A percentile compares a stretch with the other conserved stretches of the same genome.
These are phyloP conservation scores for Cicer bijugum DNA, from an alignment of 306 rosid species.

Conservation along the genomic window DNA sequence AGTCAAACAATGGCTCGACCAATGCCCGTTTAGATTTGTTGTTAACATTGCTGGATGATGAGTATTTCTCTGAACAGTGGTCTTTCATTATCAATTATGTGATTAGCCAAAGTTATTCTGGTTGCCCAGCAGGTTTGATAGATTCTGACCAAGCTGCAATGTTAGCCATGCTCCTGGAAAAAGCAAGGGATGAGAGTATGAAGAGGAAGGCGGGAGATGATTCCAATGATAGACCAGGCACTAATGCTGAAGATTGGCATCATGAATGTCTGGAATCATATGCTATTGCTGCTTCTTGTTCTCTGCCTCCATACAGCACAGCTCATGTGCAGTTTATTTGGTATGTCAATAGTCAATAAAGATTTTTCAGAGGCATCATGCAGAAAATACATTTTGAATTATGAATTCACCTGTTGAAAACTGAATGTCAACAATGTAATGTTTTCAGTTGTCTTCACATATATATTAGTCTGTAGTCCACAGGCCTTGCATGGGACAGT, in stretches of 20 bases:
- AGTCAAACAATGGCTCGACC: constrained; percentile 55
- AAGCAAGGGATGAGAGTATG: constrained; percentile 61
- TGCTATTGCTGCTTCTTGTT: constrained; percentile 67
- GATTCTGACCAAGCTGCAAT: constrained; percentile 61
- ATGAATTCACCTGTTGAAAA: background rate
- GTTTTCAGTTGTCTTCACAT: constrained; percentile 15
- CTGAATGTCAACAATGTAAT: constrained; percentile 32
- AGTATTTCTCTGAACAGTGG: constrained; percentile 87
- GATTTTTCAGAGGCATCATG: constrained; percentile 29
- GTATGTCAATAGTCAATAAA: constrained; percentile 56
- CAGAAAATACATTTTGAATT: background rate
- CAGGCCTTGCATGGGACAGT: background rate
- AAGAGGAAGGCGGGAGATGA: constrained; percentile 54
- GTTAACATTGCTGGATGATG: constrained; percentile 79
- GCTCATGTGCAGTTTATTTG: constrained; percentile 68
- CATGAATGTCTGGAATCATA: constrained; percentile 71
- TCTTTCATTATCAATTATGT: constrained; percentile 62
- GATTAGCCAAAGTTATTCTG: constrained; percentile 54
- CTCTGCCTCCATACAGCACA: constrained; percentile 56
- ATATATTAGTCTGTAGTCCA: constrained; percentile 25
- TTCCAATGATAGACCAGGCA: constrained; percentile 47
- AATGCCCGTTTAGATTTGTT: constrained; percentile 75
- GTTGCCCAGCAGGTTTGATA: constrained; percentile 47
- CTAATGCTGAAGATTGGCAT: constrained; percentile 66
- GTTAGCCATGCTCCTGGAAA: constrained; percentile 74